These are phyloP conservation scores for Teunomyces stri DNA, from an alignment of 805 yeast species.

Conservation along the genomic window DNA sequence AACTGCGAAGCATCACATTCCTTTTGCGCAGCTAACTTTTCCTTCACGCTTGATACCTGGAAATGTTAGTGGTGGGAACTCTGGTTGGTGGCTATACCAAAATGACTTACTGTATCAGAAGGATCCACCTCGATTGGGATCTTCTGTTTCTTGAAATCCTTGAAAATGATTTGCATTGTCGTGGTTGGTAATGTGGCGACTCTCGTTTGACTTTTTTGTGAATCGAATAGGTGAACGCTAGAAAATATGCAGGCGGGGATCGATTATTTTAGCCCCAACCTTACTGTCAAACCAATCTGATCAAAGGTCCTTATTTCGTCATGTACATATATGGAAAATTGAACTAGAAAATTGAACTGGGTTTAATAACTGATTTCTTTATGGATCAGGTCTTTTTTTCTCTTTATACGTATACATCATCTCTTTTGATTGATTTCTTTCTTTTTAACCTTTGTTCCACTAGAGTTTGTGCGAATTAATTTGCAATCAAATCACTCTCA, in stretches of 20 bases:
- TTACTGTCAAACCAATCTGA: too few species aligned
- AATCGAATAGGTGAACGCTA: neutral
- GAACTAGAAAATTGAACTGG: too few species aligned
- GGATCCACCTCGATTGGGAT: conserved; percentile 76
- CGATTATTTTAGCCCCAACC: too few species aligned
- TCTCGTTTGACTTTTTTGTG: conserved; percentile 3
- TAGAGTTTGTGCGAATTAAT: too few species aligned
- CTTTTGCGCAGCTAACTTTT: conserved; percentile 64
- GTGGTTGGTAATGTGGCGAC: conserved; percentile 1
- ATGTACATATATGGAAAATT: too few species aligned
- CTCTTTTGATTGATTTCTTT: too few species aligned
- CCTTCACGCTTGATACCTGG: conserved; percentile 64
- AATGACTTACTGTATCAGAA: conserved; percentile 55
- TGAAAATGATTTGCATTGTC: conserved; percentile 73
- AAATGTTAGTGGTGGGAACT: conserved; percentile 4
- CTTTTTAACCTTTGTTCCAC: too few species aligned
- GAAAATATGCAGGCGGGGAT: neutral
- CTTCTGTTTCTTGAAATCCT: conserved; percentile 90
- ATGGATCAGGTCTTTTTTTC: too few species aligned
- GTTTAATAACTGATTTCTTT: too few species aligned
- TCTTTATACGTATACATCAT: too few species aligned
- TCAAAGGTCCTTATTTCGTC: too few species aligned
- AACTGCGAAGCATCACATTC: conserved; percentile 70
- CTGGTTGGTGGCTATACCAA: neutral
- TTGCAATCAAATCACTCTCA: too few species aligned